These are phyloP conservation scores for Pseudocercospora cruenta DNA, from an alignment of 2,329 filamentous ascomycete species.

Conservation along the genomic window DNA sequence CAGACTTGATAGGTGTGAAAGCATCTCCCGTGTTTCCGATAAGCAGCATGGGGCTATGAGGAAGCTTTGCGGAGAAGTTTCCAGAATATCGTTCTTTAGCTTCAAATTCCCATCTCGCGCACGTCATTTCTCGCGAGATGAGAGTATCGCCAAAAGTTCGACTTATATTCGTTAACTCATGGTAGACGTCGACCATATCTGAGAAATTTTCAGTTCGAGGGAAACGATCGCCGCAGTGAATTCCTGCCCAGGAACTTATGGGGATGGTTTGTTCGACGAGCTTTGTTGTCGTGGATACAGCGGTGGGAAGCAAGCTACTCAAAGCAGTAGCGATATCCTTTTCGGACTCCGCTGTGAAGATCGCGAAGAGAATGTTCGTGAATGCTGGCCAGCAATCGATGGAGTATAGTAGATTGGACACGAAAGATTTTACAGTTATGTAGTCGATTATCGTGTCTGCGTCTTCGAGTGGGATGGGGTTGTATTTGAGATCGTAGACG, in stretches of 20 bases:
- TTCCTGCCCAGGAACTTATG: background rate
- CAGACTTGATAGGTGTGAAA: constrained; percentile 36
- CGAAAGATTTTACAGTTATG: background rate
- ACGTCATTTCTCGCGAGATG: constrained; percentile 24
- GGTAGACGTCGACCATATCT: background rate
- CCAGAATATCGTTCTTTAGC: constrained; percentile 44
- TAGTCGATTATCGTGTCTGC: background rate
- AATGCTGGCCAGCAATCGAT: background rate
- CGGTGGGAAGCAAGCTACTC: background rate
- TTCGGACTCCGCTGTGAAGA: background rate
- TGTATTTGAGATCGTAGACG: background rate
- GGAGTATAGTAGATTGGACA: background rate
- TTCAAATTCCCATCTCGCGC: constrained; percentile 46
- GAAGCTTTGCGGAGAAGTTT: constrained; percentile 40
- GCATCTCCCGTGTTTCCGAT: constrained; percentile 40
- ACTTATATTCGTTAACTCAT: background rate
- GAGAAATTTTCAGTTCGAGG: background rate
- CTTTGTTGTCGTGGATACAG: background rate
- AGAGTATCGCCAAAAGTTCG: background rate
- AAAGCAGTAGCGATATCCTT: background rate
- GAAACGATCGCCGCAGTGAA: constrained; percentile 6
- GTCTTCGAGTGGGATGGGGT: background rate
- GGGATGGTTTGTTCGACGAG: background rate
- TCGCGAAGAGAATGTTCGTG: background rate
- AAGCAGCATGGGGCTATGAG: constrained; percentile 42